Base-by-base conservation (phyloP, 441 rosid species). In the Gossypium lobatum region DNA sequence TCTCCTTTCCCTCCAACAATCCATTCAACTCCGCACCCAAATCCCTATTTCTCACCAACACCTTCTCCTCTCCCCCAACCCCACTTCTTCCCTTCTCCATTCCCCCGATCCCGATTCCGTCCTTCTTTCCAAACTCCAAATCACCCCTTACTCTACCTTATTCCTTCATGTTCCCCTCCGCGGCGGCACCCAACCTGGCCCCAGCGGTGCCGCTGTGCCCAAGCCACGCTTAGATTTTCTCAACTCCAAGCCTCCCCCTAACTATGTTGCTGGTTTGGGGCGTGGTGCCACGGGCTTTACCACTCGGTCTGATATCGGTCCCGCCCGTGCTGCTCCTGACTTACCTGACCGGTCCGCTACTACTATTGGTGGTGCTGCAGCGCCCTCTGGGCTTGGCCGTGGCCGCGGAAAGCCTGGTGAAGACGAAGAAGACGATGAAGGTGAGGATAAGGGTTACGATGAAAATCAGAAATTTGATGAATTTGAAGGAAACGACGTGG, bases 211-310 rank as follows among this genome's bases (percentile, higher is more conserved):
- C 54, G 62, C 76, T 73, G 89, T 90, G 7, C 83, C 87, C 0
- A 83, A 86, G 68, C 89, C 91, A 63, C 95, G 95, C 16, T 88
- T 90, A 10, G 97, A 93, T n/a, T 93, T 90, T 71, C 89, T 95
- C 59, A 87, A 91, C 72, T 91, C 96, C 4, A 93, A 85, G 81
- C 97, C 97, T 2, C 95, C 93, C 1, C 70, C 91, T 0, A 95
- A 95, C 16, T 95, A 95, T 72, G 99, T 95, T 4, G 98, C 97
- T 17, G 98, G 97, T 14, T 82, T 93, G 13, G 99, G 97, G 6
- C 98, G 96, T 81, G 97, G 99, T 14, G 98, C 99, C 39, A 91
- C 99, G 0, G 93, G 98, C 0, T 93, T 95, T 82, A 95, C 97
- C 9, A 93, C 98, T 16, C 87, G 97, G 0, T 95, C 98, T 0